Evolutionary conservation across 495 filamentous ascomycete species (phyloP).

Genomic region (Talaromyces liani): DNA sequence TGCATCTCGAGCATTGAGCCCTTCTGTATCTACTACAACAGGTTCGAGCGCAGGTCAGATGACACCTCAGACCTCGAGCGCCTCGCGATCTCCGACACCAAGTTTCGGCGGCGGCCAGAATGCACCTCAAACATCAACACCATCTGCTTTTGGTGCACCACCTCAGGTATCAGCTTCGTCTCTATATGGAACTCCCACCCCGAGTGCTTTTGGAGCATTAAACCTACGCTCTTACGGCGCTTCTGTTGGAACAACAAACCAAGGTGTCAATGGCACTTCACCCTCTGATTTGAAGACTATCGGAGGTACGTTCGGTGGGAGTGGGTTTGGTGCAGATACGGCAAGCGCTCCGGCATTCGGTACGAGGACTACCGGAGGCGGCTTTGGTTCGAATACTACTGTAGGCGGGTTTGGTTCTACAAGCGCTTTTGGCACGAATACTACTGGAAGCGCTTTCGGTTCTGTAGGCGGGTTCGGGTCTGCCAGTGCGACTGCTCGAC

Average conservation of each 20-base stretch:
- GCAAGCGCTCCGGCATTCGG: too few species aligned
- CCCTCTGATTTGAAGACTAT: background rate
- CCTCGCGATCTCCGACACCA: background rate
- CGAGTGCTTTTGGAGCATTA: too few species aligned
- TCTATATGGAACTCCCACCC: too few species aligned
- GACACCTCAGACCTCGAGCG: background rate
- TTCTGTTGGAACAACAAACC: too few species aligned
- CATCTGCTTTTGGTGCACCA: too few species aligned
- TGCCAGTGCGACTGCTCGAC: background rate
- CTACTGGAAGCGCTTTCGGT: background rate
- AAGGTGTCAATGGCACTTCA: background rate
- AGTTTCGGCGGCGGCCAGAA: background rate
- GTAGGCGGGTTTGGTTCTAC: background rate
- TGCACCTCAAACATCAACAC: background rate
- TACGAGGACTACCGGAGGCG: too few species aligned
- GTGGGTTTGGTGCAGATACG: too few species aligned
- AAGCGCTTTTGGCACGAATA: background rate
- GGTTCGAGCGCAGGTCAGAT: background rate
- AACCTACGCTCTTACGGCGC: too few species aligned
- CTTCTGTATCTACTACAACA: background rate
- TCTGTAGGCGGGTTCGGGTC: background rate
- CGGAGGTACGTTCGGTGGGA: too few species aligned
- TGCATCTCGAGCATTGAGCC: background rate
- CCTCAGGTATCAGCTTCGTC: too few species aligned
- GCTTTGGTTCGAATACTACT: background rate